Percentiles rank a stretch among this genome's conserved stretches.
Evolutionary conservation across 148 eudicot genomes (phyloP).

Genomic region (Camellia japonica): DNA sequence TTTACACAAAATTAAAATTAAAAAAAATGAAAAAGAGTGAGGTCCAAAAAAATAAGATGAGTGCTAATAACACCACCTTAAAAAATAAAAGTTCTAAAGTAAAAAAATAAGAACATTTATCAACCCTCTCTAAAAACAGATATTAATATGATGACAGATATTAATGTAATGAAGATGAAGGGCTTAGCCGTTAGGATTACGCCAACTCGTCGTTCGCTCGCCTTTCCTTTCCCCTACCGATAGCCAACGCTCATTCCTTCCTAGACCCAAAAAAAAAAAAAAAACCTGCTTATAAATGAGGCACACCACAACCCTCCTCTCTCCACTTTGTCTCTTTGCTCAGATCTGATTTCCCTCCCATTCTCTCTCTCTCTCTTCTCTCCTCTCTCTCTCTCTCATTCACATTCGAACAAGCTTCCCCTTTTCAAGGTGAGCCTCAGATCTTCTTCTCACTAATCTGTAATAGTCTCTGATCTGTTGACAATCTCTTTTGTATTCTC

Average conservation of each 20-base stretch:
- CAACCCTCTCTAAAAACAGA: no score
- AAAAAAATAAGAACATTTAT: no score
- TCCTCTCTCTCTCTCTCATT: not conserved
- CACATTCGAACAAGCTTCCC: not conserved
- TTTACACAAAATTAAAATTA: no score
- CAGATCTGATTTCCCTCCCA: slow-evolving; percentile 13
- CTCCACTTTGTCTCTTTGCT: not conserved
- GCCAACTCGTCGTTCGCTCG: not conserved
- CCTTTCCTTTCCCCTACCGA: not conserved
- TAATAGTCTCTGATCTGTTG: slow-evolving; percentile 7
- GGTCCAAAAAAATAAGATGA: no score
- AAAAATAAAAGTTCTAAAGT: no score
- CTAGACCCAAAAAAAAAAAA: not conserved
- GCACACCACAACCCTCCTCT: not conserved
- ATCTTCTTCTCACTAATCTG: slow-evolving; percentile 9
- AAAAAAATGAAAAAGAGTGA: no score
- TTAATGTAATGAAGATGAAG: no score
- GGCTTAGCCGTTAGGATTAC: not conserved
- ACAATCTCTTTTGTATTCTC: not conserved
- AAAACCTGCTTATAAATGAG: not conserved
- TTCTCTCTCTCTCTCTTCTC: not conserved
- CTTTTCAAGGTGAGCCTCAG: slow-evolving; percentile 9
- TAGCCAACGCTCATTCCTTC: not conserved
- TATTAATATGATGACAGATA: no score
- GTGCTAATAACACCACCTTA: no score